A percentile compares a stretch with the other conserved stretches of the same genome.
These are phyloP conservation scores for Penicillium sp. DNA, from an alignment of 2,329 filamentous ascomycete species.

Conservation along the genomic window DNA sequence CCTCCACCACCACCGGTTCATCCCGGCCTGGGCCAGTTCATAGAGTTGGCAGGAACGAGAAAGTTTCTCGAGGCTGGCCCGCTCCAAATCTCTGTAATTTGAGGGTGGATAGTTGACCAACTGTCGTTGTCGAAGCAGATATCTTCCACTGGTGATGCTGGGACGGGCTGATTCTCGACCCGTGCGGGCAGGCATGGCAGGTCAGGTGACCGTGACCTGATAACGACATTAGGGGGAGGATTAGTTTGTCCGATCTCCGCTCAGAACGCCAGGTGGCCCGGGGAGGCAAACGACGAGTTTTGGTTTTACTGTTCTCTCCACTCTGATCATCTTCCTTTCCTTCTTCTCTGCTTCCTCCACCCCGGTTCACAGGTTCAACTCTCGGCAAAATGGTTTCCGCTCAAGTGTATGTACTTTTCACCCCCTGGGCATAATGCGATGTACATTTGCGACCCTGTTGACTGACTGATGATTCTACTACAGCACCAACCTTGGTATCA, in stretches of 20 bases:
- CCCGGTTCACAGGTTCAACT: slow-evolving; percentile 23
- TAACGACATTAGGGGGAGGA: slow-evolving; percentile 1
- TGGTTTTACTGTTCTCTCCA: slow-evolving; percentile 12
- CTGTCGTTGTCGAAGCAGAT: neutral
- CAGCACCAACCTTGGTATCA: slow-evolving; percentile 91
- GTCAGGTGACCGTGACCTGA: slow-evolving; percentile 5
- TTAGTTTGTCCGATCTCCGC: slow-evolving; percentile 19
- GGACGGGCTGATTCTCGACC: slow-evolving; percentile 2
- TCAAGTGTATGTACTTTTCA: slow-evolving; percentile 60
- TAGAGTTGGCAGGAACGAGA: neutral
- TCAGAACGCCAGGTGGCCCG: slow-evolving; percentile 27
- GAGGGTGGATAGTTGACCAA: neutral
- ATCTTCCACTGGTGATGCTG: neutral
- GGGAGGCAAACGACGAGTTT: slow-evolving; percentile 14
- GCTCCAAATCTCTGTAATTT: neutral
- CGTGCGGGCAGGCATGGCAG: neutral
- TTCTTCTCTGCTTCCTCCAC: slow-evolving; percentile 15
- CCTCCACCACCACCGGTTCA: slow-evolving; percentile 8
- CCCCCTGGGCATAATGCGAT: neutral
- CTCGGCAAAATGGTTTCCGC: slow-evolving; percentile 65
- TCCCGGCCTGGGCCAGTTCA: slow-evolving; percentile 3
- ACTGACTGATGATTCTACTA: slow-evolving; percentile 15
- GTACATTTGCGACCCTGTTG: neutral
- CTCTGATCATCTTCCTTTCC: slow-evolving; percentile 4
- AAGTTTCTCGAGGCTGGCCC: neutral